Evolutionary conservation across 2,329 filamentous ascomycete genomes (phyloP), one percentile per base, ranked within the genome.

Genomic region (Rutstroemia sydowiana): DNA sequence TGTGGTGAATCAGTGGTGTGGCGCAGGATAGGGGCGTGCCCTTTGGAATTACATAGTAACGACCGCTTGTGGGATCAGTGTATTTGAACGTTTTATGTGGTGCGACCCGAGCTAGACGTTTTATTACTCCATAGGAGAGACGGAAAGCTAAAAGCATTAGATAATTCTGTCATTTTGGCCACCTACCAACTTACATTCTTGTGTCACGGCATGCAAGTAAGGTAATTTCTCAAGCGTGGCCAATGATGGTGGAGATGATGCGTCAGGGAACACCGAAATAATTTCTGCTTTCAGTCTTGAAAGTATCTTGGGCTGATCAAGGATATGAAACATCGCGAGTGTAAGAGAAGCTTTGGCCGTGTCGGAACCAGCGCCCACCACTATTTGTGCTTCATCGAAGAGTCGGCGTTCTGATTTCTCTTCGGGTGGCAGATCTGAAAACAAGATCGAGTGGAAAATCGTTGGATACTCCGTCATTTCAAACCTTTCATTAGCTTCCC

Each of bases 1-100:
- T 65, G 36, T 71, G 66, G 52, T 75, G 72, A 6, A 66, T 63
- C 4, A 71, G 63, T 2, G 63, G 62, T 2, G 66, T 60, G 0
- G 69, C 71, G 61, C 72, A 70, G 16, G 69, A 64, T 1, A 74
- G 63, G 6, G 66, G 67, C 2, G 68, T 72, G 4, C 69, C 66
- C 1, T 53, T 45, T 16, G 62, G 62, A 32, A 63, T 61, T 2
- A 30, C 28, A 42, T 51, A 51, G 10, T 20, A 26, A 1, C 1
- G 34, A 14, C 55, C 55, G 57, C 30, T 62, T 43, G 11, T 47
- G 42, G 48, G 60, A 57, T 9, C 44, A 14, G 31, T 51, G 7
- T 51, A 51, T 45, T 43, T 10, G 18, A 63, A 46, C 42, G 37
- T 53, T 45, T 55, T 57, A 7, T 58, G 62, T 23, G 18, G 39